These are phyloP conservation scores for Trametes hirsuta DNA, from an alignment of 1,284 basidiomycete genomes.

Conservation along the genomic window DNA sequence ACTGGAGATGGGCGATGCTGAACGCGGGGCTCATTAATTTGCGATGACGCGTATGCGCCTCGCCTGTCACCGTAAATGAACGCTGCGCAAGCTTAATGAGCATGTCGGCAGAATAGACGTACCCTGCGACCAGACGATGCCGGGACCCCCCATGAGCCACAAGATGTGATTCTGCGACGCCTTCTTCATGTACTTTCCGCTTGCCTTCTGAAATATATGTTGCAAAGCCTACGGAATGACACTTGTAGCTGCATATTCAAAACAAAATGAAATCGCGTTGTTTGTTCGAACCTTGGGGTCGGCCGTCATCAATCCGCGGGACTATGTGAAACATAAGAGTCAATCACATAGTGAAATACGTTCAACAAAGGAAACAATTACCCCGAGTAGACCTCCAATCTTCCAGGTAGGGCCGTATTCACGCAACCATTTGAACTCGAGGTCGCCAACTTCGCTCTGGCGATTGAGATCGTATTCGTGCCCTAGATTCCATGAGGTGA, in stretches of 20 bases:
- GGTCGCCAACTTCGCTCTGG: slow-evolving; percentile 25
- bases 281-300: slow-evolving; percentile 15
- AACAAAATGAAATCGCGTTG: neutral
- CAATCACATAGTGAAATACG: neutral
- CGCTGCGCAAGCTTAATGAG: neutral
- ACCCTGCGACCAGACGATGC: slow-evolving; percentile 26
- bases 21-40: slow-evolving; percentile 37
- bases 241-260: neutral
- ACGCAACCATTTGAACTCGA: slow-evolving; percentile 27
- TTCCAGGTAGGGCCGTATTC: slow-evolving; percentile 30
- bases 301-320: slow-evolving; percentile 15
- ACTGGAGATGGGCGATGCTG: slow-evolving; percentile 22
- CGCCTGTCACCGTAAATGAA: slow-evolving; percentile 8
- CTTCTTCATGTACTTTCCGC: slow-evolving; percentile 29
- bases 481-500: neutral
- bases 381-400: slow-evolving; percentile 19
- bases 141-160: slow-evolving; percentile 23
- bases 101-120: neutral
- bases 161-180: slow-evolving; percentile 12
- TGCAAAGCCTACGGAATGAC: slow-evolving; percentile 25
- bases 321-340: neutral
- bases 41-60: slow-evolving; percentile 31
- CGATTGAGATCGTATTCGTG: slow-evolving; percentile 21
- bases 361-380: neutral
- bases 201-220: slow-evolving; percentile 31